Conservation (phyloP, 1,284 basidiomycete genomes). For the Retiboletus flavoniger region DNA sequence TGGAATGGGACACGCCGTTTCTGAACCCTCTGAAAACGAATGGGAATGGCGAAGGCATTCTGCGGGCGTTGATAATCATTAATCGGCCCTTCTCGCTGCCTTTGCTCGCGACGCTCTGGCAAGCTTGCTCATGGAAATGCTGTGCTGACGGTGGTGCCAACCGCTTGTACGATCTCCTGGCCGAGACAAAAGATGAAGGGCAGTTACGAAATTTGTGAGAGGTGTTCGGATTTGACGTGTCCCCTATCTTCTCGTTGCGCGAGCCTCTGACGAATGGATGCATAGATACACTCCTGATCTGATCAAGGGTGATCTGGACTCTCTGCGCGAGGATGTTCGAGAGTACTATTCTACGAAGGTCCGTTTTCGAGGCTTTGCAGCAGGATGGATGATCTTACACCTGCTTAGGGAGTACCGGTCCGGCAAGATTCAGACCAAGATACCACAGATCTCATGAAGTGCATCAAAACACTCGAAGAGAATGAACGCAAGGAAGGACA, state of each 20-base stretch:
- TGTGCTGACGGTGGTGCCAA: conserved; percentile 98
- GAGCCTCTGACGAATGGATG: conserved; percentile 3
- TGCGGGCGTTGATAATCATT: conserved; percentile 74
- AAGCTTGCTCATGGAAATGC: conserved; percentile 55
- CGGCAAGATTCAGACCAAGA: conserved; percentile 73
- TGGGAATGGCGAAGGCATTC: neutral
- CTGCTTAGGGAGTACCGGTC: conserved; percentile 62
- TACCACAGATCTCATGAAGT: conserved; percentile 95
- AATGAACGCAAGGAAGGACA: conserved; percentile 41
- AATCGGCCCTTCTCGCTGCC: conserved; percentile 79
- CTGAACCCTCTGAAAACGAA: conserved; percentile 29
- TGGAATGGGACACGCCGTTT: conserved; percentile 40
- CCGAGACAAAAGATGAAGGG: conserved; percentile 12
- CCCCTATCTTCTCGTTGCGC: neutral
- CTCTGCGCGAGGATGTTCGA: conserved; percentile 73
- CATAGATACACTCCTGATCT: conserved; percentile 75
- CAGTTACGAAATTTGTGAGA: conserved; percentile 35
- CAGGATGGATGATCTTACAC: conserved; percentile 6
- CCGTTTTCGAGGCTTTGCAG: conserved; percentile 17
- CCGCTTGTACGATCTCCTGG: conserved; percentile 69
- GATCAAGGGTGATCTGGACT: conserved; percentile 94
- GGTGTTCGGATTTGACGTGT: neutral
- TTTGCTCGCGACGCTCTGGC: conserved; percentile 73
- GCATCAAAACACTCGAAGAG: conserved; percentile 65
- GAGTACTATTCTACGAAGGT: conserved; percentile 67